Conservation (phyloP, 805 yeast genomes). For the Zygotorulaspora sp. region DNA sequence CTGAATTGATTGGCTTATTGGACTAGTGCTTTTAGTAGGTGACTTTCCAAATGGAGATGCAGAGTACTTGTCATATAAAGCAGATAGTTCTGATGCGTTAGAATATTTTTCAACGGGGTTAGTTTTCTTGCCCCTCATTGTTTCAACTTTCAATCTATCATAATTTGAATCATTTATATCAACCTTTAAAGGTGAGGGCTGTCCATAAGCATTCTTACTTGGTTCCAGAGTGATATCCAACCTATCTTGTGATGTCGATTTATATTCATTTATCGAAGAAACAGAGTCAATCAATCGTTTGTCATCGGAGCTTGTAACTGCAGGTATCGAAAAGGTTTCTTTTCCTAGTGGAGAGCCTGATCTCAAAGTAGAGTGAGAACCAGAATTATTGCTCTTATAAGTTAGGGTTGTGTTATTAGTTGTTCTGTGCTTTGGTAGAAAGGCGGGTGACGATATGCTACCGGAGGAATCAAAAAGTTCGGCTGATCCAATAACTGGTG, state of each 20-base stretch:
- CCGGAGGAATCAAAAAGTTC: slow-evolving; percentile 32
- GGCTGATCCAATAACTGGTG: slow-evolving; percentile 42
- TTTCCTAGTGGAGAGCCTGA: slow-evolving; percentile 10
- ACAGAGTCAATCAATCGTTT: slow-evolving; percentile 3
- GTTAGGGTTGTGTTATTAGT: slow-evolving; percentile 6
- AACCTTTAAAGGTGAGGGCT: slow-evolving; percentile 5
- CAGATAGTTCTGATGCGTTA: slow-evolving; percentile 15
- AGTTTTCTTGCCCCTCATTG: slow-evolving; percentile 2
- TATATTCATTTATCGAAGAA: not conserved
- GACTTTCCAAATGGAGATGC: slow-evolving; percentile 18
- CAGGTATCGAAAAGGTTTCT: not conserved
- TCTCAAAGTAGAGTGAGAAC: slow-evolving; percentile 4
- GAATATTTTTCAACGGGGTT: slow-evolving; percentile 9
- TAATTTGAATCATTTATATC: slow-evolving; percentile 12
- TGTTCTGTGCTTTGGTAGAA: slow-evolving; percentile 14
- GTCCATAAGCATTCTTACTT: not conserved
- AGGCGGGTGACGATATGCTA: slow-evolving; percentile 19
- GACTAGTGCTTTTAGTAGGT: slow-evolving; percentile 4
- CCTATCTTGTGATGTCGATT: not conserved
- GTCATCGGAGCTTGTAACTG: slow-evolving; percentile 1
- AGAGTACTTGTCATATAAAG: slow-evolving; percentile 21
- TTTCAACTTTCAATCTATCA: slow-evolving; percentile 6
- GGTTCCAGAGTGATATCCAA: not conserved
- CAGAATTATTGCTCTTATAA: slow-evolving; percentile 4
- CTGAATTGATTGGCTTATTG: slow-evolving; percentile 11